Conservation (phyloP, 139 green algal species). For the Tetradesmus obliquus region DNA sequence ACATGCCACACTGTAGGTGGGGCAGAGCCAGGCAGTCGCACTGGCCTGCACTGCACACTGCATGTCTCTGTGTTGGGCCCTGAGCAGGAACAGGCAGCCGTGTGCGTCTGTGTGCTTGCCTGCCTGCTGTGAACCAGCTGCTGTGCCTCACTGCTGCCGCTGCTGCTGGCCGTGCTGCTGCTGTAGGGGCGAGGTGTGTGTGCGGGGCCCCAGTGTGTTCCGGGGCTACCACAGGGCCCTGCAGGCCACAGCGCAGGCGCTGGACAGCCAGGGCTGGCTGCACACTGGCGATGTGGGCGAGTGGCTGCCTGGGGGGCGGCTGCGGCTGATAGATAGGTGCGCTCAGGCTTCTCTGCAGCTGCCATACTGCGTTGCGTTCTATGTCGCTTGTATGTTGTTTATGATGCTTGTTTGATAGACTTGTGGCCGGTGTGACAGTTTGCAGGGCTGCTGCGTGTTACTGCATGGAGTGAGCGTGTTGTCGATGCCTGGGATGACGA, state of each 20-base stretch:
- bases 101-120: neutral
- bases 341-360: neutral
- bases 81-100: neutral
- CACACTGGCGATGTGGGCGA: constrained; percentile 90
- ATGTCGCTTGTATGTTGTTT: too few relatives aligned
- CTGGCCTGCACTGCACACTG: too few relatives aligned
- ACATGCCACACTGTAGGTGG: too few relatives aligned
- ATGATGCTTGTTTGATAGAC: too few relatives aligned
- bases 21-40: too few relatives aligned
- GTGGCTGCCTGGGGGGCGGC: constrained; percentile 79
- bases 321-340: constrained; percentile 95
- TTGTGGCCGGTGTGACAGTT: too few relatives aligned
- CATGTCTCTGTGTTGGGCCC: neutral
- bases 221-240: constrained; percentile 83
- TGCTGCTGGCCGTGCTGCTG: neutral
- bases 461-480: too few relatives aligned
- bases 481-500: too few relatives aligned
- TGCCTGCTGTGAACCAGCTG: neutral
- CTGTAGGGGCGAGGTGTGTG: constrained; percentile 87
- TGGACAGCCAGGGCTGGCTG: constrained; percentile 95
- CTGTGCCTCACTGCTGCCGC: neutral
- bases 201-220: constrained; percentile 93
- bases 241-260: constrained; percentile 71
- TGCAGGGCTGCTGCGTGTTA: too few relatives aligned
- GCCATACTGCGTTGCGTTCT: too few relatives aligned